These are phyloP conservation scores for Leishmania turanica DNA, from an alignment of 208 protist species.

Conservation along the genomic window DNA sequence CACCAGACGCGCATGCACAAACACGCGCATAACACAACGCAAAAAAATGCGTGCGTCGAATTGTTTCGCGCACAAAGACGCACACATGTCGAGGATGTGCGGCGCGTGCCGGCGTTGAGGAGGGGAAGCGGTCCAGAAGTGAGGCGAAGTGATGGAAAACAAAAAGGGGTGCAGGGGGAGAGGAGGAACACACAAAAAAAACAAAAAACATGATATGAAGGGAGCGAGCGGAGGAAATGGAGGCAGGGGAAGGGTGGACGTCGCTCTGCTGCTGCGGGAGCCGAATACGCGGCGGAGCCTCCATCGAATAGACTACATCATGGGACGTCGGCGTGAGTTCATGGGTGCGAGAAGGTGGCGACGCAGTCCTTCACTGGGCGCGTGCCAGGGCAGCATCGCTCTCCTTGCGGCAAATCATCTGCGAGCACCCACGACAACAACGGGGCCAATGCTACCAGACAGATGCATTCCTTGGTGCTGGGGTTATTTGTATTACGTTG, in stretches of 20 bases:
- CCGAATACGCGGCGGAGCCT: not conserved
- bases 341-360: not conserved
- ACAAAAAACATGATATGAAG: constrained; percentile 14
- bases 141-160: not conserved
- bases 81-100: not conserved
- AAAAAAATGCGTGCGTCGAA: not conserved
- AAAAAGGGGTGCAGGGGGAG: not conserved
- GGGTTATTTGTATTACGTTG: not conserved
- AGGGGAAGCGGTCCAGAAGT: not conserved
- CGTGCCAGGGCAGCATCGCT: not conserved
- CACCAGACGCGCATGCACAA: not conserved
- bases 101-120: not conserved
- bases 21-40: not conserved
- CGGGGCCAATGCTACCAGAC: not conserved
- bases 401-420: not conserved
- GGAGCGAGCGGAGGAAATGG: not conserved
- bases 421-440: too few relatives aligned
- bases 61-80: not conserved
- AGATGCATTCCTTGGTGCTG: not conserved
- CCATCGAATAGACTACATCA: not conserved
- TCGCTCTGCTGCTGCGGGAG: not conserved
- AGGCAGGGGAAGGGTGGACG: not conserved
- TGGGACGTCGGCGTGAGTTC: not conserved
- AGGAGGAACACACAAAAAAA: not conserved
- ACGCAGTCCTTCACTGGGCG: not conserved